A percentile compares a stretch with the other conserved stretches of the same genome.
phyloP scores from a whole-genome alignment of 2,329 filamentous ascomycete genomes.

The Anisogramma anomala region DNA sequence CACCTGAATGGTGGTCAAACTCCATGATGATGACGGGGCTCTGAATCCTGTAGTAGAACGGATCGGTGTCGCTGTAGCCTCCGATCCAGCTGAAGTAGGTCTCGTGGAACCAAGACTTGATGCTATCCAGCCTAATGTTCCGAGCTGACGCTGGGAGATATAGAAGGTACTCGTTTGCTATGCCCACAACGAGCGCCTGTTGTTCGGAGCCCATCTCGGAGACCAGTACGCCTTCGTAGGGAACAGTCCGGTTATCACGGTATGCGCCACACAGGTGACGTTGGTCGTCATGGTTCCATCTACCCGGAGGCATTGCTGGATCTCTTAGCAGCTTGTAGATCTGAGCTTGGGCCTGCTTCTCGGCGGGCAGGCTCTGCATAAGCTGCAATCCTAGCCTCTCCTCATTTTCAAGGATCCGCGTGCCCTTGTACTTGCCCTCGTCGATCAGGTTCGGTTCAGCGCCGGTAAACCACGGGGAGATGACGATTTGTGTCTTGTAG shows the following conservation, averaged over 20 bases:
- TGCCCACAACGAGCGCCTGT: slow-evolving; percentile 41
- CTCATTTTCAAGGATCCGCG: slow-evolving; percentile 53
- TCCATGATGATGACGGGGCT: slow-evolving; percentile 64
- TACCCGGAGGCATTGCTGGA: slow-evolving; percentile 51
- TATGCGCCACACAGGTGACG: slow-evolving; percentile 68
- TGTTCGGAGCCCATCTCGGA: slow-evolving; percentile 36
- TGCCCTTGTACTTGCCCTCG: slow-evolving; percentile 48
- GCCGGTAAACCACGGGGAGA: slow-evolving; percentile 67
- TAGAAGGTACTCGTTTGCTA: slow-evolving; percentile 53
- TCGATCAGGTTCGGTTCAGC: slow-evolving; percentile 71
- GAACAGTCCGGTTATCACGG: slow-evolving; percentile 65
- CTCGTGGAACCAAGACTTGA: slow-evolving; percentile 48
- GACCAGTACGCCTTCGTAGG: slow-evolving; percentile 56
- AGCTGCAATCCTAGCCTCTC: slow-evolving; percentile 53
- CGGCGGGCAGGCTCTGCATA: slow-evolving; percentile 50
- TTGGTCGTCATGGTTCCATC: slow-evolving; percentile 75
- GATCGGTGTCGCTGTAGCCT: slow-evolving; percentile 50
- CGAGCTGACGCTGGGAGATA: slow-evolving; percentile 52
- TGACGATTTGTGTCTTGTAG: slow-evolving; percentile 50
- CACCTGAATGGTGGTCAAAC: slow-evolving; percentile 71
- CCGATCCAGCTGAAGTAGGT: slow-evolving; percentile 77
- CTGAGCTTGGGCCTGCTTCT: slow-evolving; percentile 38
- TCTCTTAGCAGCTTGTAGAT: slow-evolving; percentile 51
- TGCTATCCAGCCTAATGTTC: slow-evolving; percentile 40
- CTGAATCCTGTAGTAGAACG: slow-evolving; percentile 70